Evolutionary conservation across 371 early-diverging fungal species (phyloP).

Genomic region (Saksenaea vasiformis): DNA sequence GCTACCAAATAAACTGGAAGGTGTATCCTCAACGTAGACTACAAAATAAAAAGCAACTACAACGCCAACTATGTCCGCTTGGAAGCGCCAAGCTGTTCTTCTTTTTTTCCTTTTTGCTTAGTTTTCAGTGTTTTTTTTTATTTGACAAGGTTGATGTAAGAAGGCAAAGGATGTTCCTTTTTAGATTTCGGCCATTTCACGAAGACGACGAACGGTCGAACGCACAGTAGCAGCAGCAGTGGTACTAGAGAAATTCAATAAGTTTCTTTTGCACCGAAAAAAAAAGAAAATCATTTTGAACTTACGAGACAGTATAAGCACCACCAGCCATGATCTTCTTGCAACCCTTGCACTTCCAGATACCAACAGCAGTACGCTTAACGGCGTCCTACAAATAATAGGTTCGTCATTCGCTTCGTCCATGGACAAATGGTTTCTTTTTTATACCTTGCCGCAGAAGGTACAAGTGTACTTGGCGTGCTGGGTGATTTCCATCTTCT

Average conservation of each 20-base stretch:
- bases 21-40: slow-evolving; percentile 4
- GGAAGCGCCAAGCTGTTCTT: neutral
- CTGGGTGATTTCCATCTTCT: slow-evolving; percentile 99
- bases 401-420: neutral
- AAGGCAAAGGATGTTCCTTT: slow-evolving; percentile 6
- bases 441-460: slow-evolving; percentile 92
- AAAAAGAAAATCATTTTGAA: neutral
- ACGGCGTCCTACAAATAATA: slow-evolving; percentile 72
- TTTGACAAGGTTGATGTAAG: neutral
- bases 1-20: slow-evolving; percentile 36
- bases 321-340: slow-evolving; percentile 95
- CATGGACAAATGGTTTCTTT: neutral
- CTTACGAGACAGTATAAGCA: slow-evolving; percentile 91
- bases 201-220: slow-evolving; percentile 96
- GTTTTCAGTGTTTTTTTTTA: neutral
- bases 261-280: neutral
- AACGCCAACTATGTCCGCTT: neutral
- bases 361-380: slow-evolving; percentile 95
- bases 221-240: slow-evolving; percentile 92
- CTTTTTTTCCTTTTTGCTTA: too few relatives aligned
- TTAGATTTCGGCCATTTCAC: slow-evolving; percentile 94
- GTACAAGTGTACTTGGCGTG: slow-evolving; percentile 98
- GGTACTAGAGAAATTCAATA: slow-evolving; percentile 55
- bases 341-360: slow-evolving; percentile 99
- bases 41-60: slow-evolving; percentile 1